These are phyloP conservation scores for Boletus sp. DNA, from an alignment of 768 basidiomycete species.

Conservation along the genomic window DNA sequence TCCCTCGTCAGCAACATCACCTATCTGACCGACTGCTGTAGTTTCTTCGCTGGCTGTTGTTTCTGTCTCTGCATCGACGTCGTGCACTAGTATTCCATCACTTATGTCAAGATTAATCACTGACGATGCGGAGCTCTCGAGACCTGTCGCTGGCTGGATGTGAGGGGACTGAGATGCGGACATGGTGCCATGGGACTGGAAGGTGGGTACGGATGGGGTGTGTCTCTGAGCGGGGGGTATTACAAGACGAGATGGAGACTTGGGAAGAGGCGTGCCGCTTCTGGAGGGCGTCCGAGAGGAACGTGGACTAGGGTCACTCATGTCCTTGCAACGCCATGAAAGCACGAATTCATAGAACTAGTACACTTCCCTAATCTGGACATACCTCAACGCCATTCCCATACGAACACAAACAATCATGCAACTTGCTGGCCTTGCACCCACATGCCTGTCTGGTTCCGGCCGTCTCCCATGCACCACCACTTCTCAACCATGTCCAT, in stretches of 20 bases:
- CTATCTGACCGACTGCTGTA: slow-evolving; percentile 45
- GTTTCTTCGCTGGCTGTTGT: slow-evolving; percentile 53
- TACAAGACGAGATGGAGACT: slow-evolving; percentile 52
- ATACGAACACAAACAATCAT: slow-evolving; percentile 20
- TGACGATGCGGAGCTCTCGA: slow-evolving; percentile 71
- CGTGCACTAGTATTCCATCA: slow-evolving; percentile 71
- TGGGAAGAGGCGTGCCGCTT: slow-evolving; percentile 34
- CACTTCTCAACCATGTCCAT: slow-evolving; percentile 77
- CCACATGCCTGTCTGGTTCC: slow-evolving; percentile 71
- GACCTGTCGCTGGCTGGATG: slow-evolving; percentile 34
- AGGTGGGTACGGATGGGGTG: slow-evolving; percentile 54
- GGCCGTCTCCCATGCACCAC: slow-evolving; percentile 80
- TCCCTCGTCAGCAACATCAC: slow-evolving; percentile 48
- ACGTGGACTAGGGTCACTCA: slow-evolving; percentile 25
- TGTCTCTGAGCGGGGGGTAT: slow-evolving; percentile 52
- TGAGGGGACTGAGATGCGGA: slow-evolving; percentile 28
- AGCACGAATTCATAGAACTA: not conserved
- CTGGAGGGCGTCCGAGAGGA: slow-evolving; percentile 36
- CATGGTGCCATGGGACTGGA: slow-evolving; percentile 48
- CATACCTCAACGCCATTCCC: not conserved
- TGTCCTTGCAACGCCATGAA: slow-evolving; percentile 15
- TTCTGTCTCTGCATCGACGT: slow-evolving; percentile 63
- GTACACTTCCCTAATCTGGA: not conserved
- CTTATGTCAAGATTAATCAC: slow-evolving; percentile 62
- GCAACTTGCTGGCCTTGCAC: slow-evolving; percentile 56